Conservation (phyloP, 352 stramenopile genomes). For the Globisporangium cystogenes region DNA sequence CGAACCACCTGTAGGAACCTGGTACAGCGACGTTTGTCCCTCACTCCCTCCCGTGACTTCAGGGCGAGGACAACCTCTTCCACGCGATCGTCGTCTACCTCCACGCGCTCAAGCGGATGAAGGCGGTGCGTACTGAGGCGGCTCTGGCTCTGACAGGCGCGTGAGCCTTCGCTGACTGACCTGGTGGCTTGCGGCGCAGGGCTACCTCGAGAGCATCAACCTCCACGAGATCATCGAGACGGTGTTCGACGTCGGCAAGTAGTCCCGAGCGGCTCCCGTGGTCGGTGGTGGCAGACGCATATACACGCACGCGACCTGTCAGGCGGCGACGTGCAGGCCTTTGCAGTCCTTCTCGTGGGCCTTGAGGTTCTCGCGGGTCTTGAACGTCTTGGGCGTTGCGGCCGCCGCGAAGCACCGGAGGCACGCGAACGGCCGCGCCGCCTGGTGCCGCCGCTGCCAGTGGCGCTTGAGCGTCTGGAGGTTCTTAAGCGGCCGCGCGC, state of each 20-base stretch:
- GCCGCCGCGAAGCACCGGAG: conserved; percentile 21
- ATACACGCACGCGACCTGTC: no score
- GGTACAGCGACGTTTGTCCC: no score
- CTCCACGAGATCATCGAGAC: conserved; percentile 79
- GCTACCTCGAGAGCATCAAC: conserved; percentile 86
- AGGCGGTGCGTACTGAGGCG: conserved; percentile 74
- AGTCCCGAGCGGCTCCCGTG: conserved; percentile 16
- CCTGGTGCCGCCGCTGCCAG: conserved; percentile 61
- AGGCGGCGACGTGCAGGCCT: conserved; percentile 3
- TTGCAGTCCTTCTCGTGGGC: conserved; percentile 62
- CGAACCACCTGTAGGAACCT: no score
- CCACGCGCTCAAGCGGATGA: conserved; percentile 81
- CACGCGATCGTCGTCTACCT: conserved; percentile 82
- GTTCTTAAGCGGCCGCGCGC: conserved; percentile 49
- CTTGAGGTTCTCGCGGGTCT: conserved; percentile 67
- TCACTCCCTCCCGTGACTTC: no score
- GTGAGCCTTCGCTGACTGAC: no score
- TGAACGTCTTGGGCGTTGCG: conserved; percentile 46
- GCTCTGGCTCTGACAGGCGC: no score
- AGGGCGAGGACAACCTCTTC: conserved; percentile 84
- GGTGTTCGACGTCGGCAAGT: conserved; percentile 84
- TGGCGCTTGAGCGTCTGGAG: conserved; percentile 71
- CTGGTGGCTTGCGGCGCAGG: conserved; percentile 27
- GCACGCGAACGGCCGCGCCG: conserved; percentile 44
- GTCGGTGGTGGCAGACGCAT: no score